Conservation (phyloP, 176 grass and related monocot species). For the Oropetium thomaeum region DNA sequence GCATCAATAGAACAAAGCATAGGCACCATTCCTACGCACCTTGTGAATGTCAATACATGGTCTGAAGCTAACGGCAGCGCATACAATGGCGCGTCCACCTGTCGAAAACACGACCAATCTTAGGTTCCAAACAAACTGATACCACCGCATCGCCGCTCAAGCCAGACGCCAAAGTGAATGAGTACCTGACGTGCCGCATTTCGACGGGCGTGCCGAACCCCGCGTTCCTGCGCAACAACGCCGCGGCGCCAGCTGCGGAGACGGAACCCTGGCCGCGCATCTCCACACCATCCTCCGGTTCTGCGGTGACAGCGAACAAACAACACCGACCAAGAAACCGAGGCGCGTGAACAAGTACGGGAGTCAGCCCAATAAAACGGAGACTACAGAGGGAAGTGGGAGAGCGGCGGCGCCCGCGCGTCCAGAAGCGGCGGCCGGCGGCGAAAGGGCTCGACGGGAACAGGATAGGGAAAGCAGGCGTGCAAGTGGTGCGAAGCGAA, state of each 20-base stretch:
- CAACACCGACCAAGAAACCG: neutral
- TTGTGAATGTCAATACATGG: constrained; percentile 97
- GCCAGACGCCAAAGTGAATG: constrained; percentile 8
- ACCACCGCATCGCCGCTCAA: constrained; percentile 1
- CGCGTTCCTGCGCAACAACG: neutral
- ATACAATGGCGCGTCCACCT: constrained; percentile 29
- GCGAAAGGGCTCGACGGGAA: neutral
- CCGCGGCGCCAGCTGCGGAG: neutral
- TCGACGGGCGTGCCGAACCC: neutral
- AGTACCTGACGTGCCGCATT: constrained; percentile 31
- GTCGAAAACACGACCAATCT: constrained; percentile 21
- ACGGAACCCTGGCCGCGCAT: constrained; percentile 15
- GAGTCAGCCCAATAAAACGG: neutral
- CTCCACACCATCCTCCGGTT: constrained; percentile 27
- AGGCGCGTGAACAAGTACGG: neutral
- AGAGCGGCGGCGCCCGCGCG: neutral
- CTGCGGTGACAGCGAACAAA: neutral
- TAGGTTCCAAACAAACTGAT: neutral
- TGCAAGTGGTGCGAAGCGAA: neutral
- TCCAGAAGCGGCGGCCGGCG: neutral
- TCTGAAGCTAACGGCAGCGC: constrained; percentile 49
- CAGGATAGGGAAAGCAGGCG: neutral
- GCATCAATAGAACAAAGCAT: neutral
- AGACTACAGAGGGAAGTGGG: neutral
- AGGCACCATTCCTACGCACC: constrained; percentile 32